Percentiles rank a stretch among this genome's conserved stretches.
Evolutionary conservation across 139 green algal species (phyloP).

Genomic region (Coccomyxa sp.): DNA sequence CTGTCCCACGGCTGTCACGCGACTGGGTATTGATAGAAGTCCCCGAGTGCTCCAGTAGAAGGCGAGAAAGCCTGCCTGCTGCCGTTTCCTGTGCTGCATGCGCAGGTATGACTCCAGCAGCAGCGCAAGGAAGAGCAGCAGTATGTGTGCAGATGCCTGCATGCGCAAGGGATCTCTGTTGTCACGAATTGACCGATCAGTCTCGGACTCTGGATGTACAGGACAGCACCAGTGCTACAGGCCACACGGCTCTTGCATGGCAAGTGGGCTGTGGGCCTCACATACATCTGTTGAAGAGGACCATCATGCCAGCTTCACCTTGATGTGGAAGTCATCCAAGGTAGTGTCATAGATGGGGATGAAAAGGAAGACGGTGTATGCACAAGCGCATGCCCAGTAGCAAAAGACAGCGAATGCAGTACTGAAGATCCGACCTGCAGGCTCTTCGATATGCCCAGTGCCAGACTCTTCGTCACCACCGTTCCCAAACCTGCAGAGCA

Average conservation of each 20-base stretch:
- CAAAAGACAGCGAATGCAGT: not conserved
- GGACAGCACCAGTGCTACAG: not conserved
- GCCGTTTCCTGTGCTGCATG: not conserved
- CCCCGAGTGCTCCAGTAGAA: conserved; percentile 8
- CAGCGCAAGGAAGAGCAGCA: not conserved
- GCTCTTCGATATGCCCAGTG: not conserved
- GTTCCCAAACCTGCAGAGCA: not conserved
- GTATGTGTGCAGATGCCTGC: conserved; percentile 3
- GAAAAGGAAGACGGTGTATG: conserved; percentile 3
- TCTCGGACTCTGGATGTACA: not conserved
- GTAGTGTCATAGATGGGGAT: not conserved
- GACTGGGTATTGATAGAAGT: not conserved
- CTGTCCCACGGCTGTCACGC: not conserved
- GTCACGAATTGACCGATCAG: not conserved
- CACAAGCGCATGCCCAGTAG: not conserved
- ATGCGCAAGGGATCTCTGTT: not conserved
- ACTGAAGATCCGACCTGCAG: not conserved
- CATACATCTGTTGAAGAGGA: no score
- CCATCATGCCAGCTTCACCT: not conserved
- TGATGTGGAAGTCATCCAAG: not conserved
- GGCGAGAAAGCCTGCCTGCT: conserved; percentile 7
- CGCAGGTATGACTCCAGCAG: conserved; percentile 9
- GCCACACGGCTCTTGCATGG: no score
- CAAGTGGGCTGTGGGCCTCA: no score
- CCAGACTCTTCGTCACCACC: not conserved